Evolutionary conservation across 2,329 filamentous ascomycete genomes (phyloP), one percentile per base, ranked within the genome.

Genomic region (Exophiala bonariae): DNA sequence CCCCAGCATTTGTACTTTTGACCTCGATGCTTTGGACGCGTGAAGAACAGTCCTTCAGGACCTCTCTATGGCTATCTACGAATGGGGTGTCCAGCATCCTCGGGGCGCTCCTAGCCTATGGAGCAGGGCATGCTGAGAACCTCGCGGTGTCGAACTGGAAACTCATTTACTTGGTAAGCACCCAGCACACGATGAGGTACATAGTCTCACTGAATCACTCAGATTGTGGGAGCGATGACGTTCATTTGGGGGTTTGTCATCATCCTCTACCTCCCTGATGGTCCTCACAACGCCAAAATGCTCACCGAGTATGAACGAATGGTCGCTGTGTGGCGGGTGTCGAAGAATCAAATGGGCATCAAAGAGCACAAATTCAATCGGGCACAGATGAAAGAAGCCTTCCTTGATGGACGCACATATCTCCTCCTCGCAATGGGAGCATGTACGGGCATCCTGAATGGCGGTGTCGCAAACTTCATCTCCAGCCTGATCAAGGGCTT

Each of bases 381-480:
- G 4, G 49, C 51, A 7, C 66, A 69, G 40, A 67, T 68, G 1
- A 38, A 67, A 4, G 73, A 75, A 51, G 68, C 69, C 0, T 16
- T 69, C 0, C 49, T 66, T 3, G 73, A 76, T 43, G 39, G 68
- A 41, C 65, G 64, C 32, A 61, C 65, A 0, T 61, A 71, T 38
- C 68, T 67, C 23, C 63, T 72, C 3, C 58, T 66, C 17, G 59
- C 69, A 7, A 69, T 73, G 35, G 73, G 66, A 0, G 63, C 75
- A 1, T 63, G 63, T 6, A 70, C 70, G 35, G 74, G 74, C 8
- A 66, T 77, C 3, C 64, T 77, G 32, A 77, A 78, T 43, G 74
- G 74, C n/a, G 70, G 73, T 3, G 70, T 78, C 1, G 56, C 53
- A 26, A 78, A 77, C 47, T 78, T 78, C 51, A 60, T 70, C 14